A percentile compares a stretch with the other conserved stretches of the same genome.
These are phyloP conservation scores for Cryphonectria nitschkei DNA, from an alignment of 2,329 filamentous ascomycete species.

Conservation along the genomic window DNA sequence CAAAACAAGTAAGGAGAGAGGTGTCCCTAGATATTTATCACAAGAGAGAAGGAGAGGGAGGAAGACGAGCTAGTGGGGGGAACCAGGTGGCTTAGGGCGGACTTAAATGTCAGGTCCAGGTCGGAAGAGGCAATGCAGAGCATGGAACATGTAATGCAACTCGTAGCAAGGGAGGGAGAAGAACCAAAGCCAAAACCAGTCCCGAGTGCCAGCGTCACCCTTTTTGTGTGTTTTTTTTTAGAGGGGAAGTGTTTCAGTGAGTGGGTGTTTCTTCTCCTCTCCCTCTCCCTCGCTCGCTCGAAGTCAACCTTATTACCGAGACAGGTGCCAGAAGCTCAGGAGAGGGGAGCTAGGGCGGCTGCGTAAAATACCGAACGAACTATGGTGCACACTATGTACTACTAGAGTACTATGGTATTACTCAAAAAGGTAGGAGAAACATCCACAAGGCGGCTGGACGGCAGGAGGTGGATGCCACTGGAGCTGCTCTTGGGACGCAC, in stretches of 20 bases:
- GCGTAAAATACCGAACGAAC: neutral
- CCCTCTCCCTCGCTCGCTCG: neutral
- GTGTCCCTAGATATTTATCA: neutral
- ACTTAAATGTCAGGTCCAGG: neutral
- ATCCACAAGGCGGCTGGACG: neutral
- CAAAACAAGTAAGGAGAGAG: neutral
- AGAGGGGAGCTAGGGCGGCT: neutral
- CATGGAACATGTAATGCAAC: neutral
- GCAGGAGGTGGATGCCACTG: slow-evolving; percentile 3
- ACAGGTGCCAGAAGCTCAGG: neutral
- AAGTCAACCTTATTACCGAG: neutral
- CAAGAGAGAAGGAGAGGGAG: neutral
- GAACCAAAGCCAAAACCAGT: neutral
- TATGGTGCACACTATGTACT: neutral
- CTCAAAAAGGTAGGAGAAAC: neutral
- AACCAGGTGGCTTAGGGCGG: neutral
- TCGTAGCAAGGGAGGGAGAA: slow-evolving; percentile 1
- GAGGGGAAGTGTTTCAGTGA: neutral
- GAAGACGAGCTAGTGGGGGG: neutral
- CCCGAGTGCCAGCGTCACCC: neutral
- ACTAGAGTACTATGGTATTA: neutral
- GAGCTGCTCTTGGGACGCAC: neutral
- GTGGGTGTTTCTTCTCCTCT: neutral
- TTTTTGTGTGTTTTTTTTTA: neutral
- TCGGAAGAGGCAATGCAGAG: slow-evolving; percentile 5